phyloP scores from a whole-genome alignment of 1,139 yeast genomes.

The Zygoascus meyerae region DNA sequence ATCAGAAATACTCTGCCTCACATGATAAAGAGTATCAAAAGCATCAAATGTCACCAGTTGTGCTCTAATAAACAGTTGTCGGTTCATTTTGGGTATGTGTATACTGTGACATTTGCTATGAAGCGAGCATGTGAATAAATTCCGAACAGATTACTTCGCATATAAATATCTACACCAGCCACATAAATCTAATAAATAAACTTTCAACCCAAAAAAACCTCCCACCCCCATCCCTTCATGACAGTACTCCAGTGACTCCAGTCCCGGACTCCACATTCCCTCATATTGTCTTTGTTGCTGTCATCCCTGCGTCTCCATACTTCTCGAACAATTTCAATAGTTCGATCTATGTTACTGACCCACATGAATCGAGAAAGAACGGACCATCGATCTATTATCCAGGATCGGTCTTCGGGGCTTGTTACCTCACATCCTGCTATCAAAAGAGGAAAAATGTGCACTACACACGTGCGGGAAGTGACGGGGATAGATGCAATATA shows the following conservation, averaged over 20 bases:
- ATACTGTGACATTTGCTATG: too few relatives aligned
- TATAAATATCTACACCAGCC: too few relatives aligned
- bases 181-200: too few relatives aligned
- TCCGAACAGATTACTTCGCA: too few relatives aligned
- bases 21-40: conserved; percentile 27
- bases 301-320: conserved; percentile 59
- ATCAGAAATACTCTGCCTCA: conserved; percentile 20
- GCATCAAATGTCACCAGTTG: conserved; percentile 28
- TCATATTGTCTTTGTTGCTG: conserved; percentile 7
- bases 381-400: conserved; percentile 59
- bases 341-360: conserved; percentile 61
- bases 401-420: conserved; percentile 50
- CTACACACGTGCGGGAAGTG: conserved; percentile 49
- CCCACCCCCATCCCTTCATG: conserved; percentile 76
- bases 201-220: conserved; percentile 43
- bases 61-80: neutral
- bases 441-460: conserved; percentile 59
- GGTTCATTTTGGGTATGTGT: too few relatives aligned
- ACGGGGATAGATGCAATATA: conserved; percentile 58
- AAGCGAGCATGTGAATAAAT: too few relatives aligned
- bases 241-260: conserved; percentile 63
- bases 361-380: conserved; percentile 49
- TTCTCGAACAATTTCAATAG: conserved; percentile 63
- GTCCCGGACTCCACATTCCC: conserved; percentile 43
- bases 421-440: conserved; percentile 62